A percentile compares a stretch with the other conserved stretches of the same genome.
Evolutionary conservation across 306 rosid species (phyloP).

Genomic region (Canavalia ensiformis): DNA sequence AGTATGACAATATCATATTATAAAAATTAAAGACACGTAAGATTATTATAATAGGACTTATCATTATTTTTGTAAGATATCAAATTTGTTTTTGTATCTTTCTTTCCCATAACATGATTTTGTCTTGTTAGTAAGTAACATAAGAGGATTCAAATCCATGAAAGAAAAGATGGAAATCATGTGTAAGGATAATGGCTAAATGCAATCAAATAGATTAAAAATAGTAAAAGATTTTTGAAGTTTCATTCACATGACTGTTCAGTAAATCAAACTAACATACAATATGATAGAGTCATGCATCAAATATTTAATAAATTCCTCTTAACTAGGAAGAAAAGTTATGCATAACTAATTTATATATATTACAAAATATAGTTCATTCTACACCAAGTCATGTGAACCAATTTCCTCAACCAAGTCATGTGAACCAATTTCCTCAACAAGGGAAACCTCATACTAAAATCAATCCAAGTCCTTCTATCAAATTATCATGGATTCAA

Average conservation of each 20-base stretch:
- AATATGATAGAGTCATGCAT: neutral
- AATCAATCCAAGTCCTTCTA: neutral
- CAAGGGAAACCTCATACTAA: neutral
- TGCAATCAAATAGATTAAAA: slow-evolving; percentile 40
- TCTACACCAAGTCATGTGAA: neutral
- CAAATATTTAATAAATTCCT: slow-evolving; percentile 7
- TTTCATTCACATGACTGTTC: slow-evolving; percentile 19
- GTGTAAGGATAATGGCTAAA: slow-evolving; percentile 2
- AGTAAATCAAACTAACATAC: neutral
- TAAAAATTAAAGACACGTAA: too few species aligned
- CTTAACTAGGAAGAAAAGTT: slow-evolving; percentile 3
- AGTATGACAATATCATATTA: too few species aligned
- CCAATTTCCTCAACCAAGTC: slow-evolving; percentile 20
- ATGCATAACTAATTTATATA: neutral
- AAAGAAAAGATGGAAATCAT: neutral
- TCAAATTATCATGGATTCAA: neutral
- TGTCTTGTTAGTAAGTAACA: too few species aligned
- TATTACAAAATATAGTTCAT: neutral
- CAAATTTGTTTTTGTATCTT: too few species aligned
- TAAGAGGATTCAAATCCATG: neutral
- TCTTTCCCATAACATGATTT: too few species aligned
- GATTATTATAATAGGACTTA: too few species aligned
- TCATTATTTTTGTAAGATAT: too few species aligned
- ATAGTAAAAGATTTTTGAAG: slow-evolving; percentile 1
- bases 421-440: neutral